Percentiles rank a stretch among this genome's conserved stretches.
phyloP scores from a whole-genome alignment of 73 alveolate genomes.

The Paramecium octaurelia region DNA sequence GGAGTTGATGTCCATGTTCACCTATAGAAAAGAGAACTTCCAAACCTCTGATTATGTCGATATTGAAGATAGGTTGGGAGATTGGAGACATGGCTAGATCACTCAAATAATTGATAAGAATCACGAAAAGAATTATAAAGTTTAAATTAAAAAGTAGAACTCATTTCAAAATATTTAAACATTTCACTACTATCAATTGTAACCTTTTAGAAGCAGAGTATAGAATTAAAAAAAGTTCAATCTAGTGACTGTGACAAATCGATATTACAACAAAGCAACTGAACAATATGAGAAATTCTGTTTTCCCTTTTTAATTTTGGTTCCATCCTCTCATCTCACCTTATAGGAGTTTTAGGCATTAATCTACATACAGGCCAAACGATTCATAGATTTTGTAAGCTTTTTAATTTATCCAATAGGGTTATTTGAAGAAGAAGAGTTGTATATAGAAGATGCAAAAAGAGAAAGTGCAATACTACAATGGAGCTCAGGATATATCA shows the following conservation, averaged over 20 bases:
- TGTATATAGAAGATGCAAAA: neutral
- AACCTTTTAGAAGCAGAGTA: constrained; percentile 21
- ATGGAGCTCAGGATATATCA: neutral
- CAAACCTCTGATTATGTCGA: constrained; percentile 48
- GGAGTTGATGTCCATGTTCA: neutral
- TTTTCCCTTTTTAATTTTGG: constrained; percentile 39
- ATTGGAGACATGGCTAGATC: constrained; percentile 46
- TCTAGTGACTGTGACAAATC: neutral
- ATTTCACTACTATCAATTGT: neutral
- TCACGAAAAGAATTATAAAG: neutral
- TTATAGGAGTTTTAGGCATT: constrained; percentile 43
- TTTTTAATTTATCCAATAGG: neutral
- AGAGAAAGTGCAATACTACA: neutral
- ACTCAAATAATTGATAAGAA: neutral
- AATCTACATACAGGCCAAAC: constrained; percentile 32
- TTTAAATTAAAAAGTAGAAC: neutral
- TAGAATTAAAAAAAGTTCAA: neutral
- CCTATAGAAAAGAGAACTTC: neutral
- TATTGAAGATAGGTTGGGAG: constrained; percentile 26
- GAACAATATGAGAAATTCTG: constrained; percentile 46
- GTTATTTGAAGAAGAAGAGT: constrained; percentile 9
- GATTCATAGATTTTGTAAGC: constrained; percentile 56
- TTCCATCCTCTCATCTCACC: constrained; percentile 42
- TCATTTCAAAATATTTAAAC: neutral
- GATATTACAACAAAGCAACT: neutral